Evolutionary conservation across 805 yeast genomes (phyloP).

Genomic region (Lipomyces kockii): DNA sequence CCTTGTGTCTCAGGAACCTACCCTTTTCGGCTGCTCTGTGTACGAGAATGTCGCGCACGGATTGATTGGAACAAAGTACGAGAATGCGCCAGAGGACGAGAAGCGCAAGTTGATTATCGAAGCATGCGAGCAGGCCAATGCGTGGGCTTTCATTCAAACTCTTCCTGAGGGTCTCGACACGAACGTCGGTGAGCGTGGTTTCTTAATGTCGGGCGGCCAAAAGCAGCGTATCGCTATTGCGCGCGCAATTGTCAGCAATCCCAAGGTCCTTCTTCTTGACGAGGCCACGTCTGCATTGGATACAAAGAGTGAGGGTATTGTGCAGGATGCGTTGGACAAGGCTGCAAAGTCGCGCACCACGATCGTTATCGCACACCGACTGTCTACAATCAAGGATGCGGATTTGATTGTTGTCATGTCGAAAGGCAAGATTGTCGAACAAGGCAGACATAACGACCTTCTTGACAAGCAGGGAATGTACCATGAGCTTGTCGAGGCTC

Average conservation of each 20-base stretch:
- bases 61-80: conserved; percentile 46
- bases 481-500: conserved; percentile 47
- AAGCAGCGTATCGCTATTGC: conserved; percentile 68
- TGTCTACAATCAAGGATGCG: conserved; percentile 78
- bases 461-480: conserved; percentile 42
- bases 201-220: conserved; percentile 70
- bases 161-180: conserved; percentile 59
- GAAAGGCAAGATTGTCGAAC: conserved; percentile 56
- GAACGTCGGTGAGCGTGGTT: conserved; percentile 58
- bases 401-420: conserved; percentile 58
- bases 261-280: conserved; percentile 60
- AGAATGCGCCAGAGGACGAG: conserved; percentile 46
- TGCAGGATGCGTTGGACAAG: conserved; percentile 54
- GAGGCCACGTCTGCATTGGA: conserved; percentile 73
- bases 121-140: conserved; percentile 59
- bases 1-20: conserved; percentile 96
- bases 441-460: conserved; percentile 50
- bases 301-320: conserved; percentile 63
- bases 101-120: conserved; percentile 46
- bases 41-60: conserved; percentile 83
- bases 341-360: conserved; percentile 52
- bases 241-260: conserved; percentile 59
- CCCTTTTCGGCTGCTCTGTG: conserved; percentile 85
- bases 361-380: conserved; percentile 86
- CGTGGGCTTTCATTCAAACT: conserved; percentile 53